These are phyloP conservation scores for Kodamaea nitidulidarum DNA, from an alignment of 805 yeast species.

Conservation along the genomic window DNA sequence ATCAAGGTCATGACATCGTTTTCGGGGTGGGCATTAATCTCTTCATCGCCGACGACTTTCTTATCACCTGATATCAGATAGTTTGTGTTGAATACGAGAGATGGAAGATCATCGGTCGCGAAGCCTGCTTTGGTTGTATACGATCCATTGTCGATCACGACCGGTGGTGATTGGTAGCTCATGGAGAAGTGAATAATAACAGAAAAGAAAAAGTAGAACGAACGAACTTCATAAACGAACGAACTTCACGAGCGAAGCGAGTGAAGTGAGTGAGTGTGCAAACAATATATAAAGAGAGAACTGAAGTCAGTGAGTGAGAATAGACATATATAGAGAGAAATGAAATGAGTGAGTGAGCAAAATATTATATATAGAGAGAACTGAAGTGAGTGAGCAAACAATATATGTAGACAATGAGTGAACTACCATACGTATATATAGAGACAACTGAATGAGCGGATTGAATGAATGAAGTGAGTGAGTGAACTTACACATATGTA, in stretches of 20 bases:
- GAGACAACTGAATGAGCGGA: too few species aligned
- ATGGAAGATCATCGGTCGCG: constrained; percentile 61
- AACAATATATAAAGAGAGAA: too few species aligned
- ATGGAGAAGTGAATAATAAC: constrained; percentile 11
- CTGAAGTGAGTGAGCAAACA: background rate
- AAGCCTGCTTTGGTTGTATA: constrained; percentile 65
- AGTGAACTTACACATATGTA: background rate
- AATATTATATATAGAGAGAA: background rate
- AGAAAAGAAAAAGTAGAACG: background rate
- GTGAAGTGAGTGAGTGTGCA: background rate
- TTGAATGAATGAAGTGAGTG: background rate
- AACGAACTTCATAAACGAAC: too few species aligned
- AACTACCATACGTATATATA: too few species aligned
- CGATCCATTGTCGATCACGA: constrained; percentile 69
- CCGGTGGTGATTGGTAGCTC: constrained; percentile 47
- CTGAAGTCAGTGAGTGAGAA: too few species aligned
- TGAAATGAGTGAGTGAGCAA: background rate
- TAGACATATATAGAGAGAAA: too few species aligned
- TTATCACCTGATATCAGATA: constrained; percentile 37
- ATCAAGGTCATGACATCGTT: constrained; percentile 55
- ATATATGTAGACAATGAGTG: too few species aligned
- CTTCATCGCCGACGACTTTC: constrained; percentile 44
- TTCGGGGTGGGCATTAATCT: constrained; percentile 40
- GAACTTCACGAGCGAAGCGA: too few species aligned
- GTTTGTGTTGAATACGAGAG: constrained; percentile 52